These are phyloP conservation scores for Leishmania turanica DNA, from an alignment of 208 protist genomes.

Conservation along the genomic window DNA sequence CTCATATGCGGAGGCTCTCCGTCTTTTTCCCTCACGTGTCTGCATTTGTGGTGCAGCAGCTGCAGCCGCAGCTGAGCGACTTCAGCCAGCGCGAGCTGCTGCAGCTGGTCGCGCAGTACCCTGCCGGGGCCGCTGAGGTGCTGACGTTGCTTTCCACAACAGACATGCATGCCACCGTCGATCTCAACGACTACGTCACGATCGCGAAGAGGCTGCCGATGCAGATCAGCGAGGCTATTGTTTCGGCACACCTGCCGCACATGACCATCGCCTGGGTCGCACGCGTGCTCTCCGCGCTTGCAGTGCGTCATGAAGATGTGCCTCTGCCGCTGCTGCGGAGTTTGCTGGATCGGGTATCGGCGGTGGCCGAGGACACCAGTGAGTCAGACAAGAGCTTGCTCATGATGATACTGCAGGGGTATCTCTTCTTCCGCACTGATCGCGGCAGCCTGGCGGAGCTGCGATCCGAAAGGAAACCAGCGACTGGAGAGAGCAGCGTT, in stretches of 20 bases:
- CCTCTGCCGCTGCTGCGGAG: slow-evolving; percentile 42
- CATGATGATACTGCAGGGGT: slow-evolving; percentile 73
- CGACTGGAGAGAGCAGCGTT: neutral
- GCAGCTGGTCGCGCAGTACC: slow-evolving; percentile 54
- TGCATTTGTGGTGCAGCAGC: slow-evolving; percentile 33
- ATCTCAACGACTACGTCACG: slow-evolving; percentile 63
- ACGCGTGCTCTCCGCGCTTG: slow-evolving; percentile 64
- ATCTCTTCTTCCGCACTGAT: slow-evolving; percentile 22
- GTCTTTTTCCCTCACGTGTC: slow-evolving; percentile 45
- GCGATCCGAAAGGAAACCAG: neutral
- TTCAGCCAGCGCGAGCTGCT: slow-evolving; percentile 70
- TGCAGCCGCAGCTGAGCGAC: slow-evolving; percentile 34
- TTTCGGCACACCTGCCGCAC: slow-evolving; percentile 50
- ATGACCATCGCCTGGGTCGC: slow-evolving; percentile 69
- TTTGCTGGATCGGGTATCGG: slow-evolving; percentile 49
- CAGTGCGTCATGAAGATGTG: slow-evolving; percentile 50
- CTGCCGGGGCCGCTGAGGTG: slow-evolving; percentile 36
- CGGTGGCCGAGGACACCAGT: slow-evolving; percentile 35
- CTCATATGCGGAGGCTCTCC: slow-evolving; percentile 43
- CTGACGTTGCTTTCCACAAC: slow-evolving; percentile 37
- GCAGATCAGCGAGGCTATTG: slow-evolving; percentile 50
- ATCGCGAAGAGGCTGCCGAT: slow-evolving; percentile 63
- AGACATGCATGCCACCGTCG: slow-evolving; percentile 60
- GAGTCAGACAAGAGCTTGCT: slow-evolving; percentile 75
- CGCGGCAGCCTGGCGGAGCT: neutral